Conservation (phyloP, 495 filamentous ascomycete species). For the Talaromyces thailandensis region DNA sequence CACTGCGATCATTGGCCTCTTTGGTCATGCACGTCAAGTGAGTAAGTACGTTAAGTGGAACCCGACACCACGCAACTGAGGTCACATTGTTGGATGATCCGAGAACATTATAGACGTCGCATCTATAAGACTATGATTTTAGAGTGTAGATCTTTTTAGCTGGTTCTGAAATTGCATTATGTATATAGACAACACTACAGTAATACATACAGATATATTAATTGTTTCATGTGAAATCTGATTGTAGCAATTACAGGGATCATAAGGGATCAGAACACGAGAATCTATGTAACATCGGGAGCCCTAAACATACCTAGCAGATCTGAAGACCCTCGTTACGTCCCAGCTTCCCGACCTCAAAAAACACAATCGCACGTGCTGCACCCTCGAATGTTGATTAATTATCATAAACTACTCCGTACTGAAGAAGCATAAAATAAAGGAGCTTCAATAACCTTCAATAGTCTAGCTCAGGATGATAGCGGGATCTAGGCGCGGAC, state of each 20-base stretch:
- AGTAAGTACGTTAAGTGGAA: slow-evolving; percentile 25
- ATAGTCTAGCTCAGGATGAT: neutral
- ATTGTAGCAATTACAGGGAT: neutral
- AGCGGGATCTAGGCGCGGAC: neutral
- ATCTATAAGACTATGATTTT: neutral
- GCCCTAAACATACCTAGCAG: neutral
- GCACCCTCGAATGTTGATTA: neutral
- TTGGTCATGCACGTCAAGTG: slow-evolving; percentile 24
- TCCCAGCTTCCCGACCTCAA: neutral
- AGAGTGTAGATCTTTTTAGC: neutral
- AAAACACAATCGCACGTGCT: neutral
- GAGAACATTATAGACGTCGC: neutral
- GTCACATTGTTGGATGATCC: neutral
- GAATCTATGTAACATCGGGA: neutral
- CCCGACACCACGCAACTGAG: slow-evolving; percentile 19
- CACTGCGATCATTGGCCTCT: slow-evolving; percentile 20
- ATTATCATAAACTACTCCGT: neutral
- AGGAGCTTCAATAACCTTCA: neutral
- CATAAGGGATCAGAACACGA: neutral
- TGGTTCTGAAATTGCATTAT: neutral
- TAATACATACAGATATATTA: neutral
- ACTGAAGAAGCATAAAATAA: neutral
- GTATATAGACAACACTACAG: neutral
- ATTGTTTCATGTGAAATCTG: neutral
- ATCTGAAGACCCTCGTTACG: neutral